A percentile compares a stretch with the other conserved stretches of the same genome.
These are phyloP conservation scores for Saturnispora saitoi DNA, from an alignment of 805 yeast genomes.

Conservation along the genomic window DNA sequence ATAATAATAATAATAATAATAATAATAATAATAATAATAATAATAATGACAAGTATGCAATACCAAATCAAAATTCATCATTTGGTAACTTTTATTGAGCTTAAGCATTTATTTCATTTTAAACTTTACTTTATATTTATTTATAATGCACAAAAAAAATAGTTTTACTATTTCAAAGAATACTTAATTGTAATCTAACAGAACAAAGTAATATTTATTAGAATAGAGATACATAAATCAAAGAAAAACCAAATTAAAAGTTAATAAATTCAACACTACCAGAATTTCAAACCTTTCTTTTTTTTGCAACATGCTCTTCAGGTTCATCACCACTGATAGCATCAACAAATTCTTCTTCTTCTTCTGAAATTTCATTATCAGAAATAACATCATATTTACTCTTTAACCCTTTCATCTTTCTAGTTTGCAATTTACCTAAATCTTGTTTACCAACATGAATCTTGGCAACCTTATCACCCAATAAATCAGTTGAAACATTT, in stretches of 20 bases:
- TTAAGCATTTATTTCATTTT: background rate
- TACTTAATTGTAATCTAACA: too few relatives aligned
- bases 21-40: background rate
- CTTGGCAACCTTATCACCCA: slow-evolving; percentile 97
- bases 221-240: background rate
- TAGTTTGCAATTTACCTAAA: slow-evolving; percentile 78
- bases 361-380: slow-evolving; percentile 41
- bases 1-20: background rate
- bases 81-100: slow-evolving; percentile 6
- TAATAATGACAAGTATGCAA: background rate
- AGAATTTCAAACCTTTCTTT: slow-evolving; percentile 18
- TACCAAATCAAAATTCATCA: slow-evolving; percentile 1
- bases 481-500: slow-evolving; percentile 75
- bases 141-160: background rate
- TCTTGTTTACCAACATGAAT: slow-evolving; percentile 96
- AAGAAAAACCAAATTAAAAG: background rate
- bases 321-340: slow-evolving; percentile 18
- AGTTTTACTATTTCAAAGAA: too few relatives aligned
- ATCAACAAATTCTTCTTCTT: slow-evolving; percentile 22
- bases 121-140: background rate
- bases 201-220: background rate
- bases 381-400: slow-evolving; percentile 67
- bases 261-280: background rate
- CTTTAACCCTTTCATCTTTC: slow-evolving; percentile 98
- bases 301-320: slow-evolving; percentile 18